A percentile compares a stretch with the other conserved stretches of the same genome.
Evolutionary conservation across 1,284 basidiomycete genomes (phyloP).

Genomic region (Melampsora americana): DNA sequence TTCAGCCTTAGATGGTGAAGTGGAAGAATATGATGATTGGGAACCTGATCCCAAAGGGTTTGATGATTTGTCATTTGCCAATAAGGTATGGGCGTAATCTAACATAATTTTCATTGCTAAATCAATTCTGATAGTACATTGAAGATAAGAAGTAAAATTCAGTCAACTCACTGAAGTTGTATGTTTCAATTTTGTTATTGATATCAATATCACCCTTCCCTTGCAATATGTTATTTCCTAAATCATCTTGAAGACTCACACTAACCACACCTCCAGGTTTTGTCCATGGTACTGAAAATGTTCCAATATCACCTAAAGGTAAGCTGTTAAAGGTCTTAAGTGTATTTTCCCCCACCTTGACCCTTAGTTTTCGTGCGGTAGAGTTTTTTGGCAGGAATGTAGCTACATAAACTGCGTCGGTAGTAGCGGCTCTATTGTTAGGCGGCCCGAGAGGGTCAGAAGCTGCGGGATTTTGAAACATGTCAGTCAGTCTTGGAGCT

Average conservation of each 20-base stretch:
- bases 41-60: too few relatives aligned
- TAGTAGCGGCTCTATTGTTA: conserved; percentile 17
- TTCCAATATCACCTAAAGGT: conserved; percentile 9
- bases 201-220: conserved; percentile 13
- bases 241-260: conserved; percentile 18
- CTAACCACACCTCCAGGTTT: conserved; percentile 17
- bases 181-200: conserved; percentile 32
- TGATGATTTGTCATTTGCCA: too few relatives aligned
- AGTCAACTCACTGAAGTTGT: conserved; percentile 36
- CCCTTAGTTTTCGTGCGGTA: conserved; percentile 9
- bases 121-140: too few relatives aligned
- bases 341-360: conserved; percentile 18
- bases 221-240: conserved; percentile 27
- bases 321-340: conserved; percentile 19
- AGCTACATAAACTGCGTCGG: conserved; percentile 31
- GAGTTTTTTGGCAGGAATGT: conserved; percentile 19
- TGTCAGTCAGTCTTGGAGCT: not conserved
- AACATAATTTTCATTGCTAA: too few relatives aligned
- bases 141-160: too few relatives aligned
- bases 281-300: conserved; percentile 30
- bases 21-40: too few relatives aligned
- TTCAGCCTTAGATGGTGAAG: too few relatives aligned
- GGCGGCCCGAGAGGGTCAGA: conserved; percentile 22
- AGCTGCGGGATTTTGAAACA: not conserved
- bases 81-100: too few relatives aligned